phyloP scores from a whole-genome alignment of 2,329 filamentous ascomycete species.

The Calonectria multiphialidica region DNA sequence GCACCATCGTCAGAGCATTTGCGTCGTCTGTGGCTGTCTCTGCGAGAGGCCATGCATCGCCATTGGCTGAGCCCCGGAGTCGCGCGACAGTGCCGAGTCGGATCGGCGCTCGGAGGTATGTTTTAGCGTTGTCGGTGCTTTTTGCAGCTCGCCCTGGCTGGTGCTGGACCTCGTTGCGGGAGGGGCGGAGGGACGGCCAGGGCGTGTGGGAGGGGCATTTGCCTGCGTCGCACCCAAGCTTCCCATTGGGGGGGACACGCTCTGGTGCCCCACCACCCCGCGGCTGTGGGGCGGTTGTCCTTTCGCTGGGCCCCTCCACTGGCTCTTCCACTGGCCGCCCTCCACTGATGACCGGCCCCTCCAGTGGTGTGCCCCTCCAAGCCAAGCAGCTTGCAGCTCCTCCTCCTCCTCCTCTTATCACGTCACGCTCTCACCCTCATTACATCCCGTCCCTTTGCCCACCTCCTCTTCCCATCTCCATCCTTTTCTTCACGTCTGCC shows the following conservation, averaged over 20 bases:
- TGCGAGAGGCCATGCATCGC: conserved; percentile 18
- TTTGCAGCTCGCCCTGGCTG: neutral
- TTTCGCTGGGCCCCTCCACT: neutral
- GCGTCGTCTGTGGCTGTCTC: neutral
- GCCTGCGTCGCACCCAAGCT: conserved; percentile 3
- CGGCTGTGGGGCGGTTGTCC: conserved; percentile 3
- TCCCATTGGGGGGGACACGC: conserved; percentile 28
- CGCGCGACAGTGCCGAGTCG: conserved; percentile 29
- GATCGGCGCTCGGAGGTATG: conserved; percentile 44
- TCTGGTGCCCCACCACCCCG: conserved; percentile 23
- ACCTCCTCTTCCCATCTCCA: conserved; percentile 7
- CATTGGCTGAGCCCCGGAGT: conserved; percentile 3
- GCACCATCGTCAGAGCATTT: conserved; percentile 16
- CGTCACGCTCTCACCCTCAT: conserved; percentile 18
- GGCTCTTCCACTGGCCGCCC: too few relatives aligned
- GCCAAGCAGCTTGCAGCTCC: conserved; percentile 17
- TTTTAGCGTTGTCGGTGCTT: conserved; percentile 24
- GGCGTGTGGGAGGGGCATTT: neutral
- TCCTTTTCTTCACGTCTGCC: conserved; percentile 19
- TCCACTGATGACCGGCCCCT: too few relatives aligned
- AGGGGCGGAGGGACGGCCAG: neutral
- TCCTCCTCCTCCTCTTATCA: conserved; percentile 22
- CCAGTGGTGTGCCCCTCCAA: neutral
- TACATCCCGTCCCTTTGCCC: neutral
- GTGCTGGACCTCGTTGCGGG: too few relatives aligned